Percentiles rank a stretch among this genome's conserved stretches.
Evolutionary conservation across 1,284 basidiomycete genomes (phyloP).

Genomic region (Agroathelia rolfsii): DNA sequence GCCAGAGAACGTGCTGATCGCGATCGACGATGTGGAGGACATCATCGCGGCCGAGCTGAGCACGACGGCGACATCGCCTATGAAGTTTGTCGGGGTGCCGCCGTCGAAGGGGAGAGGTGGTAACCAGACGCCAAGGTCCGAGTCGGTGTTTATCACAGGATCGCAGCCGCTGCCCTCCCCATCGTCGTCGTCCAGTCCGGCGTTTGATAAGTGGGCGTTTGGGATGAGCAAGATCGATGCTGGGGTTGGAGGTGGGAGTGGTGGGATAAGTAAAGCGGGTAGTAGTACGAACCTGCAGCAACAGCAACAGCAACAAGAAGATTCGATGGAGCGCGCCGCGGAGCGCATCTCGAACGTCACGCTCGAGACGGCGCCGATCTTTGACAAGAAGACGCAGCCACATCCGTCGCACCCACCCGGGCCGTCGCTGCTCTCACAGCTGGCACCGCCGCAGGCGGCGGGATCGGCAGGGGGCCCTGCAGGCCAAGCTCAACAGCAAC

Average conservation of each 20-base stretch:
- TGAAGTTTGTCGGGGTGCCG: conserved; percentile 88
- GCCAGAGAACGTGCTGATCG: conserved; percentile 96
- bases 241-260: conserved; percentile 18
- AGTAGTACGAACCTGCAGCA: too few species aligned
- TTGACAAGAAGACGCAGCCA: conserved; percentile 44
- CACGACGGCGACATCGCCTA: conserved; percentile 38
- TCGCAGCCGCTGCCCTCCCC: conserved; percentile 87
- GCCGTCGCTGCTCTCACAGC: conserved; percentile 77
- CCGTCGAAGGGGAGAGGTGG: conserved; percentile 93
- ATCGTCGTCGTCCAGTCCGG: conserved; percentile 63
- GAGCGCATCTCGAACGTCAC: conserved; percentile 62
- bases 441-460: conserved; percentile 38
- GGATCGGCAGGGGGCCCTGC: too few species aligned
- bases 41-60: conserved; percentile 84
- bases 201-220: conserved; percentile 88
- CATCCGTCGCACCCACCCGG: conserved; percentile 36
- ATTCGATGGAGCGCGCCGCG: conserved; percentile 37
- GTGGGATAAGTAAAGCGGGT: conserved; percentile 22
- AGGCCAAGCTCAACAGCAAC: too few species aligned
- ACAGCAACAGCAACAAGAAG: too few species aligned
- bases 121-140: conserved; percentile 90
- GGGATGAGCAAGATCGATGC: conserved; percentile 82
- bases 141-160: conserved; percentile 86
- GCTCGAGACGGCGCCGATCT: conserved; percentile 36
- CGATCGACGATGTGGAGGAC: conserved; percentile 93